Evolutionary conservation across 2,329 filamentous ascomycete genomes (phyloP), one percentile per base, ranked within the genome.

Genomic region (Aspergillus sp.): DNA sequence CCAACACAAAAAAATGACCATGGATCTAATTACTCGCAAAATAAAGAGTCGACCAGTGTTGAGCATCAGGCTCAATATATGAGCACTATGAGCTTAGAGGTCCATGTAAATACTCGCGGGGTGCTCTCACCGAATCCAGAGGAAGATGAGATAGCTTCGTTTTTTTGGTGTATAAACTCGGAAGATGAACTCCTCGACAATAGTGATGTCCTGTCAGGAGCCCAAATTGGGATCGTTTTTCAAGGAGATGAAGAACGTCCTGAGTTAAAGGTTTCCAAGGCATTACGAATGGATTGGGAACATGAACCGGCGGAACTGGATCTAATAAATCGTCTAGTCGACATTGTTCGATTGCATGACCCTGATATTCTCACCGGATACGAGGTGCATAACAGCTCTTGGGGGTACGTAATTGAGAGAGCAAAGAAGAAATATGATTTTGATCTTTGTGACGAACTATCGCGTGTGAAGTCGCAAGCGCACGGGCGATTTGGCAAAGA

Each of bases 361-460:
- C 95, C 95, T 0, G 95, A 99, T 68, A 90, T 99, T 26, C 79
- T 99, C 42, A 95, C 93, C 0, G 95, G 95, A 0, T 99, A 95
- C 66, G 95, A 99, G 73, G 92, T 98, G 0, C 92, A 97, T 68
- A 91, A 92, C 53, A 84, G 86, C 57, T 97, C 93, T 0, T 99
- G 95, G 95, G 95, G 96, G 1, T 99, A 96, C 72, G 74, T 99
- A 38, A 93, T 97, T 48, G 93, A 99, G 75, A 85, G 95, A 51
- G 93, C 93, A 12, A 83, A 89, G 30, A 74, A 89, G 60, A 91
- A 93, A 71, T 97, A 93, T 67, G 93, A 96, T 61, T 95, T 90
- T 71, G 88, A 97, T 66, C 80, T 99, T 3, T 96, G 91, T 64
- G 90, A 96, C 62, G 93, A 97, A 68, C 85, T 99, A 60, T 96